Evolutionary conservation across 129 eudicot species (phyloP).

Genomic region (Cynara cardunculus): DNA sequence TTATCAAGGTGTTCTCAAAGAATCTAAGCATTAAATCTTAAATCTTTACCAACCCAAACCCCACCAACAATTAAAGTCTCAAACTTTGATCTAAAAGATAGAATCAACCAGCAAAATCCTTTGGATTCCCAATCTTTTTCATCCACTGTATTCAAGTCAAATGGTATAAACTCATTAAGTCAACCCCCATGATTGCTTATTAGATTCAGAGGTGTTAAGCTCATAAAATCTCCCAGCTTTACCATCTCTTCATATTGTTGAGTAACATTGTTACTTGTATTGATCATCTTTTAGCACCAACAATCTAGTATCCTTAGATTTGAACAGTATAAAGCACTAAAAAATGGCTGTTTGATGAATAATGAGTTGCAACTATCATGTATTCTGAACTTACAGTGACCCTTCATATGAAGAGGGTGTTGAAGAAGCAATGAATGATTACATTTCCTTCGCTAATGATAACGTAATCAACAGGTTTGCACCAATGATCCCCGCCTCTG

Average conservation of each 20-base stretch:
- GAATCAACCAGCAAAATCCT: neutral
- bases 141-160: no score
- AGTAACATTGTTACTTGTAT: neutral
- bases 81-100: neutral
- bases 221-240: neutral
- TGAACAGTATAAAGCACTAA: neutral
- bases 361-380: slow-evolving; percentile 7
- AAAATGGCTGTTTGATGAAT: neutral
- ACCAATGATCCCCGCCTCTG: neutral
- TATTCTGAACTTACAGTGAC: slow-evolving; percentile 15
- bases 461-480: neutral
- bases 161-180: neutral
- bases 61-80: neutral
- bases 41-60: neutral
- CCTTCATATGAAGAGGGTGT: slow-evolving; percentile 10
- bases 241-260: neutral
- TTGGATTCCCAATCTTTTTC: neutral
- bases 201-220: neutral
- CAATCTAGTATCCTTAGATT: neutral
- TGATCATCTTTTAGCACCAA: neutral
- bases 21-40: neutral
- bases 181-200: neutral
- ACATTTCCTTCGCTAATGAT: slow-evolving; percentile 2
- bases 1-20: neutral
- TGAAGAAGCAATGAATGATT: neutral